A percentile compares a stretch with the other conserved stretches of the same genome.
These are phyloP conservation scores for Aureobasidium uvarum DNA, from an alignment of 2,329 filamentous ascomycete species.

Conservation along the genomic window DNA sequence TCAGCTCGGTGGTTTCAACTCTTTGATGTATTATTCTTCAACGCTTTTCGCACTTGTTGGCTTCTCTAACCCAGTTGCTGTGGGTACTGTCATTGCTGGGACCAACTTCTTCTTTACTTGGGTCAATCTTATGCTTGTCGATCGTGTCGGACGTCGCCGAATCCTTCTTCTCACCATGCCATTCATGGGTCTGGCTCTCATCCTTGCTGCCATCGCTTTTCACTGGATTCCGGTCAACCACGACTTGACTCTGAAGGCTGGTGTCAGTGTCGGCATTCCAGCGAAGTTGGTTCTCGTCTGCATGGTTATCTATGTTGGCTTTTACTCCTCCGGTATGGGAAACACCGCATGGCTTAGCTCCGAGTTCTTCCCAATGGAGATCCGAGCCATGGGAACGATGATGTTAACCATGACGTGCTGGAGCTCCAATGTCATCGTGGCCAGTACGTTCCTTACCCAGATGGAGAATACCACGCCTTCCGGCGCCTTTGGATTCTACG, in stretches of 20 bases:
- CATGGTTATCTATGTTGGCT: slow-evolving; percentile 47
- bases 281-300: slow-evolving; percentile 44
- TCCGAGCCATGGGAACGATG: slow-evolving; percentile 42
- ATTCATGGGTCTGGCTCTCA: slow-evolving; percentile 57
- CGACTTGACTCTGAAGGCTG: slow-evolving; percentile 10
- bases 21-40: slow-evolving; percentile 30
- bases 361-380: slow-evolving; percentile 42
- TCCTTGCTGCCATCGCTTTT: slow-evolving; percentile 73
- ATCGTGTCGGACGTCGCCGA: slow-evolving; percentile 72
- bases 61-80: slow-evolving; percentile 75
- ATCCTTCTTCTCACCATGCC: slow-evolving; percentile 53
- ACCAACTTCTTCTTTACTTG: slow-evolving; percentile 81
- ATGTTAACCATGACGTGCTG: slow-evolving; percentile 32
- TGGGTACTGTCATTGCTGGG: slow-evolving; percentile 73
- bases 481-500: slow-evolving; percentile 45
- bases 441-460: slow-evolving; percentile 43
- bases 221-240: slow-evolving; percentile 55
- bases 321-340: slow-evolving; percentile 26
- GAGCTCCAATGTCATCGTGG: slow-evolving; percentile 37
- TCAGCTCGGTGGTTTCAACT: background rate
- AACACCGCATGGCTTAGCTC: slow-evolving; percentile 42
- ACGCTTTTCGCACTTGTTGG: slow-evolving; percentile 59
- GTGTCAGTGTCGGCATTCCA: slow-evolving; percentile 20
- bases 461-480: slow-evolving; percentile 41
- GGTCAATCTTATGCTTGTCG: slow-evolving; percentile 72